Conservation (phyloP, 2,329 filamentous ascomycete species). For the Hysterium pulicare region DNA sequence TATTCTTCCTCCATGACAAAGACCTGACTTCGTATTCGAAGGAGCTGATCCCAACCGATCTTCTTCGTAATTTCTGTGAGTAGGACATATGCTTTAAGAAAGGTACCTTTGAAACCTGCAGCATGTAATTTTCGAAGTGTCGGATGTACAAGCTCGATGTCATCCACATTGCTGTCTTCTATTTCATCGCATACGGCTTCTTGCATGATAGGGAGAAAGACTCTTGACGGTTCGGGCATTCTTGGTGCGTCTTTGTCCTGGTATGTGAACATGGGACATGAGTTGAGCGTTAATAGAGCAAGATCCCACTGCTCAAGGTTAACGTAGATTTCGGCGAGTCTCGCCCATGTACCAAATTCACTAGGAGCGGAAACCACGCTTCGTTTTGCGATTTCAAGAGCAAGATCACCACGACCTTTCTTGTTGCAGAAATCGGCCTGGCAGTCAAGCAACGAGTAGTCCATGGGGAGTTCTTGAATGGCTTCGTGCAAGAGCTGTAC, state of each 20-base stretch:
- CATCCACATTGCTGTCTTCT: slow-evolving; percentile 78
- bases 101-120: slow-evolving; percentile 88
- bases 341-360: slow-evolving; percentile 95
- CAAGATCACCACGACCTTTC: slow-evolving; percentile 84
- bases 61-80: slow-evolving; percentile 93
- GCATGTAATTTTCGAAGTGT: slow-evolving; percentile 83
- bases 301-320: slow-evolving; percentile 95
- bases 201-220: slow-evolving; percentile 79
- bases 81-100: slow-evolving; percentile 89
- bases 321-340: slow-evolving; percentile 90
- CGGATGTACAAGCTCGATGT: slow-evolving; percentile 80
- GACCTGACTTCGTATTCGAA: slow-evolving; percentile 92
- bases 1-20: slow-evolving; percentile 99
- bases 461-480: slow-evolving; percentile 90
- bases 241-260: slow-evolving; percentile 95
- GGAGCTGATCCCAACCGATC: slow-evolving; percentile 94
- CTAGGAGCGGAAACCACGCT: slow-evolving; percentile 93
- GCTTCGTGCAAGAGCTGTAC: slow-evolving; percentile 84
- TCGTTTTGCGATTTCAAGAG: slow-evolving; percentile 87
- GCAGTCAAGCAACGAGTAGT: slow-evolving; percentile 92
- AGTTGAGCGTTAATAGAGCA: slow-evolving; percentile 91
- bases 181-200: slow-evolving; percentile 95
- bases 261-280: slow-evolving; percentile 99
- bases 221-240: slow-evolving; percentile 88
- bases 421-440: slow-evolving; percentile 88